These are phyloP conservation scores for Gnaphalium uliginosum DNA, from an alignment of 129 eudicot genomes.

Conservation along the genomic window DNA sequence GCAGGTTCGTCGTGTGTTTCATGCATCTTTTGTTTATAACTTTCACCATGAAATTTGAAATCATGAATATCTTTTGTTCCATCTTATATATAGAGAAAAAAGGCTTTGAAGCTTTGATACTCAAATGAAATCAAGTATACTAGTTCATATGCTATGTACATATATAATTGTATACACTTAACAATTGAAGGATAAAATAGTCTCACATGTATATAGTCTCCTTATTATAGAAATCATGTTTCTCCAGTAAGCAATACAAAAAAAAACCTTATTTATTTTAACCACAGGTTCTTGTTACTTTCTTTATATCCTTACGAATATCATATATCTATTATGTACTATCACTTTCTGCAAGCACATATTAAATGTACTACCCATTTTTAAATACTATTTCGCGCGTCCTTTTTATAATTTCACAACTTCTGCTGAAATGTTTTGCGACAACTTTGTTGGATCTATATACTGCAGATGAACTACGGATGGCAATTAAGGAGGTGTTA, in stretches of 20 bases:
- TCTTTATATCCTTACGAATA: too few relatives aligned
- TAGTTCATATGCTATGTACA: not conserved
- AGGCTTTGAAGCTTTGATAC: not conserved
- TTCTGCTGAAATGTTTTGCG: constrained; percentile 1
- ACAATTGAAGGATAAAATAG: not conserved
- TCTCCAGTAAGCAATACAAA: too few relatives aligned
- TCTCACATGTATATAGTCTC: not conserved
- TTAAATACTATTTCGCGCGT: constrained; percentile 3
- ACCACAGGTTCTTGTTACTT: not conserved
- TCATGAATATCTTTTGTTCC: not conserved
- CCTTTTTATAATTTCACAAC: not conserved
- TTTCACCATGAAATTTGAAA: not conserved
- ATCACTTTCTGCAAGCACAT: not conserved
- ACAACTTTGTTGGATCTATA: constrained; percentile 3
- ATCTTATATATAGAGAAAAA: not conserved
- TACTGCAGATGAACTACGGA: constrained; percentile 71
- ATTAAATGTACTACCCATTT: not conserved
- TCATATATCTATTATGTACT: not conserved
- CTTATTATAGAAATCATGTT: not conserved
- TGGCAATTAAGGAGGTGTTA: constrained; percentile 90
- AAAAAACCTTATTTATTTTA: not conserved
- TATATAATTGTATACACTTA: not conserved
- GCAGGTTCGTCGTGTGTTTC: constrained; percentile 59
- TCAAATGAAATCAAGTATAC: not conserved
- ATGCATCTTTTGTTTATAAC: constrained; percentile 8